These are phyloP conservation scores for Gnomoniopsis smithogilvyi DNA, from an alignment of 2,329 filamentous ascomycete genomes.

Conservation along the genomic window DNA sequence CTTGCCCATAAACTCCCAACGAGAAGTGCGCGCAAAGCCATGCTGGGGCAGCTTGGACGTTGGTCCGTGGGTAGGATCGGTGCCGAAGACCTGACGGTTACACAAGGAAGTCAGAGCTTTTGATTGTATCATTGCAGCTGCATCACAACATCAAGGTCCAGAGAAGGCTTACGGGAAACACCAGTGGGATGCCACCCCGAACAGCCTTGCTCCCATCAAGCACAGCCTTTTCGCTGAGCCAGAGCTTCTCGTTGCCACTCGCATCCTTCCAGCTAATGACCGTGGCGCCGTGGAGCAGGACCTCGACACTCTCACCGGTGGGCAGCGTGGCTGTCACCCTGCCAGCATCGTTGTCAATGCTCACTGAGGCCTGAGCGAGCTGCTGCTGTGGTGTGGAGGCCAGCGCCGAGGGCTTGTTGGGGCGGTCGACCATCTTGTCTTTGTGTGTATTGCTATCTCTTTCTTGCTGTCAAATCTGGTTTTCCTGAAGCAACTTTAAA, in stretches of 20 bases:
- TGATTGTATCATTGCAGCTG: not conserved
- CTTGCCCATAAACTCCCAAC: conserved; percentile 94
- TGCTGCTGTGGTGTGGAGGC: conserved; percentile 70
- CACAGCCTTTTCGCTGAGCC: conserved; percentile 74
- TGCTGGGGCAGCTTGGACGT: conserved; percentile 83
- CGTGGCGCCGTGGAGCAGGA: conserved; percentile 89
- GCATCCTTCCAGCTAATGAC: conserved; percentile 90
- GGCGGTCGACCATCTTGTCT: conserved; percentile 69
- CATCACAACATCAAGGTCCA: not conserved
- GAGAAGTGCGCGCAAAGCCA: conserved; percentile 85
- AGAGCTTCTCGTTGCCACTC: conserved; percentile 76
- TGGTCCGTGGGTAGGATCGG: conserved; percentile 70
- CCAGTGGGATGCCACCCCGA: conserved; percentile 84
- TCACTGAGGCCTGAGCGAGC: conserved; percentile 68
- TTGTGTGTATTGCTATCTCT: not conserved
- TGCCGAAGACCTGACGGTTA: conserved; percentile 73
- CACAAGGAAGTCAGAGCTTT: not conserved
- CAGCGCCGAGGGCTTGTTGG: conserved; percentile 77
- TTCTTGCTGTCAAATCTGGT: no score
- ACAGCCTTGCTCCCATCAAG: conserved; percentile 88
- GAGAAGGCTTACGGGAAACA: conserved; percentile 72
- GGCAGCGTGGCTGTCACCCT: conserved; percentile 78
- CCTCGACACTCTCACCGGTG: conserved; percentile 79
- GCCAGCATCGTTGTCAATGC: conserved; percentile 66
- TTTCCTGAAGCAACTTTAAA: not conserved